Conservation (phyloP, 495 filamentous ascomycete genomes). For the Aspergillus baeticus region DNA sequence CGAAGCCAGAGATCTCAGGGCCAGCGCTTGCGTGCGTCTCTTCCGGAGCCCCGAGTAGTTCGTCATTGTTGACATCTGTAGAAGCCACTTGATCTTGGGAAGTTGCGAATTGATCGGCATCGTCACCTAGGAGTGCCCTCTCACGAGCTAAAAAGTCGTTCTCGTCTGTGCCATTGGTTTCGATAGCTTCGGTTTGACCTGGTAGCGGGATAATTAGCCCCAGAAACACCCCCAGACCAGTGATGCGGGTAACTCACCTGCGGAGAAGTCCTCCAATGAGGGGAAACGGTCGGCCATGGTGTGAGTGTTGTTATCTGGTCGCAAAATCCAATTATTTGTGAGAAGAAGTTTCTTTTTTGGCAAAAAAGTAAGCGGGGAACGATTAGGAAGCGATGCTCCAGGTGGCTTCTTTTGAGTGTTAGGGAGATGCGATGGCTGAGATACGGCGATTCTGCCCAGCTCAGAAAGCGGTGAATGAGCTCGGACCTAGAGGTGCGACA, state of each 20-base stretch:
- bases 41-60: constrained; percentile 70
- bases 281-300: constrained; percentile 96
- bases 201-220: constrained; percentile 26
- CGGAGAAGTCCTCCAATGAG: constrained; percentile 93
- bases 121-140: constrained; percentile 83
- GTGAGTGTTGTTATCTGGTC: not conserved
- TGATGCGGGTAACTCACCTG: constrained; percentile 57
- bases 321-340: not conserved
- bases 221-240: constrained; percentile 6
- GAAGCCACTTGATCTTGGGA: constrained; percentile 63
- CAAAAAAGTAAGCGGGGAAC: not conserved
- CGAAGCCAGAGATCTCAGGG: constrained; percentile 68
- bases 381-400: constrained; percentile 22
- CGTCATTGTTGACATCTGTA: constrained; percentile 53
- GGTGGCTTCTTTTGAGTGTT: constrained; percentile 29
- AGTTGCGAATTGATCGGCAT: constrained; percentile 86
- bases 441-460: constrained; percentile 28
- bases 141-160: constrained; percentile 89
- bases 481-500: constrained; percentile 10
- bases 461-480: constrained; percentile 33
- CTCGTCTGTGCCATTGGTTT: constrained; percentile 46
- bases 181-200: constrained; percentile 60
- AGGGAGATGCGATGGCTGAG: constrained; percentile 18
- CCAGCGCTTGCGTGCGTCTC: constrained; percentile 31
- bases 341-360: not conserved